phyloP scores from a whole-genome alignment of 2,329 filamentous ascomycete genomes.

The Emericellopsis atlantica region DNA sequence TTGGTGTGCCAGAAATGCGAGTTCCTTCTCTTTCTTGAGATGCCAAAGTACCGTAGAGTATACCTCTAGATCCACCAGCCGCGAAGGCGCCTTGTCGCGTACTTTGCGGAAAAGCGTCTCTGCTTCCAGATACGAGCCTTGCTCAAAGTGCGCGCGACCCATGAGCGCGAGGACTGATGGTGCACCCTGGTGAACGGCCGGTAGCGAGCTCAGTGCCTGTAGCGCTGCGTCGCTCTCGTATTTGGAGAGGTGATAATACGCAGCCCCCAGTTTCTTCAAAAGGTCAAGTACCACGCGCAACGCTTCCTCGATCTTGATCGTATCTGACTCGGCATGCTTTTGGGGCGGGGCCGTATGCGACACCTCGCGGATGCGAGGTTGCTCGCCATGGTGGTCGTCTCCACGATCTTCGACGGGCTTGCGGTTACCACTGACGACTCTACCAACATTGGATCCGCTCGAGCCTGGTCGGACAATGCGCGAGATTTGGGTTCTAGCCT shows the following conservation, averaged over 20 bases:
- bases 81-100: constrained; percentile 65
- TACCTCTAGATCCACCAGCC: constrained; percentile 90
- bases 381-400: constrained; percentile 59
- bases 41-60: constrained; percentile 99
- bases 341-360: constrained; percentile 23
- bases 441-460: constrained; percentile 60
- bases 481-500: constrained; percentile 62
- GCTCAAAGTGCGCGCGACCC: constrained; percentile 84
- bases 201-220: constrained; percentile 58
- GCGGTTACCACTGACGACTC: constrained; percentile 82
- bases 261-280: constrained; percentile 68
- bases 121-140: constrained; percentile 72
- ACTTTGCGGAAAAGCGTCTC: constrained; percentile 77
- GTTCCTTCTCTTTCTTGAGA: constrained; percentile 78
- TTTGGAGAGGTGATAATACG: constrained; percentile 64
- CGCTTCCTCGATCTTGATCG: constrained; percentile 59
- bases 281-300: constrained; percentile 67
- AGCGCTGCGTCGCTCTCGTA: constrained; percentile 73
- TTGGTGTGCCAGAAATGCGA: constrained; percentile 86
- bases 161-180: constrained; percentile 89
- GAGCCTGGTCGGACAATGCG: constrained; percentile 53
- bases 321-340: constrained; percentile 33
- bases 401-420: constrained; percentile 60
- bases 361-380: constrained; percentile 4
- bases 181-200: constrained; percentile 68